Percentiles rank a stretch among this genome's conserved stretches.
Evolutionary conservation across 495 filamentous ascomycete genomes (phyloP).

Genomic region (Clavariopsis aquatica): DNA sequence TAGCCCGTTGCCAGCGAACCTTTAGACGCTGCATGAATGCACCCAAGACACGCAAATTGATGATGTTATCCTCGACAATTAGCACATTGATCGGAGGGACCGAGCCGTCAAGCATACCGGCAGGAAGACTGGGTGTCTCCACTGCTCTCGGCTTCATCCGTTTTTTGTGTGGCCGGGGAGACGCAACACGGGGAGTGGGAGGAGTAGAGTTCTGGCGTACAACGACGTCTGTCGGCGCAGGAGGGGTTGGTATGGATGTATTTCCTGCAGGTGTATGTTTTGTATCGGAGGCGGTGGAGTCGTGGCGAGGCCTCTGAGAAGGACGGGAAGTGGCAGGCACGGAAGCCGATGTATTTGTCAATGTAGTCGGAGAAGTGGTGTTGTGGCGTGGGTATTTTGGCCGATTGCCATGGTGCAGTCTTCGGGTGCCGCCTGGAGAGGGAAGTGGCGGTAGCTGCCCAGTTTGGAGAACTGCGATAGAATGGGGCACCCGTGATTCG

Average conservation of each 20-base stretch:
- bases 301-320: slow-evolving; percentile 41
- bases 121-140: slow-evolving; percentile 55
- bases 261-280: slow-evolving; percentile 44
- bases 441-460: slow-evolving; percentile 80
- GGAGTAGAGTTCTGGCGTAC: slow-evolving; percentile 53
- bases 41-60: slow-evolving; percentile 89
- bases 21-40: slow-evolving; percentile 96
- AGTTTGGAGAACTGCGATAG: slow-evolving; percentile 77
- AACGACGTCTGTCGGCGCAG: slow-evolving; percentile 49
- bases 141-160: slow-evolving; percentile 48
- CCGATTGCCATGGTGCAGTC: slow-evolving; percentile 51
- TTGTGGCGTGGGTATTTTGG: slow-evolving; percentile 68
- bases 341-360: slow-evolving; percentile 43
- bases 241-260: slow-evolving; percentile 62
- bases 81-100: slow-evolving; percentile 97
- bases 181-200: slow-evolving; percentile 61
- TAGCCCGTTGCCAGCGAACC: slow-evolving; percentile 96
- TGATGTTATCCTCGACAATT: slow-evolving; percentile 98
- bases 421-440: slow-evolving; percentile 67
- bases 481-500: slow-evolving; percentile 46
- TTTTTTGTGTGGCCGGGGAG: slow-evolving; percentile 55
- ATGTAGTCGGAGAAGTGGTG: slow-evolving; percentile 77
- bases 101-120: slow-evolving; percentile 74
- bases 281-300: slow-evolving; percentile 42
- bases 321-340: slow-evolving; percentile 18